Conservation (phyloP, 169 alveolate species). For the Plasmodium relictum region DNA sequence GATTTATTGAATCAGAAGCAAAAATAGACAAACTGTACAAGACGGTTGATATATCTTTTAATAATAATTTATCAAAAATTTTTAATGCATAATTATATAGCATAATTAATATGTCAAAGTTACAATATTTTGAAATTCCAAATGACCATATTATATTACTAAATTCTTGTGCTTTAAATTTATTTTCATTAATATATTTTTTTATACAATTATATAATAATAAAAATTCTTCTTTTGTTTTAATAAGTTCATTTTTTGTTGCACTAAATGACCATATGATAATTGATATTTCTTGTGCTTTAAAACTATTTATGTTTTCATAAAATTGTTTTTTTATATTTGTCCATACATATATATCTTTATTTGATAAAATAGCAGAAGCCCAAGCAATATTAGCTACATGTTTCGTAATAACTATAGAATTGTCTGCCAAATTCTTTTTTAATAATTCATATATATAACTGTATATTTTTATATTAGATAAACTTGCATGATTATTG, state of each 20-base stretch:
- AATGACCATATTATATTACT: slow-evolving; percentile 68
- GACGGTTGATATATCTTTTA: slow-evolving; percentile 52
- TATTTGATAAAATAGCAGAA: slow-evolving; percentile 38
- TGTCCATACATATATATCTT: slow-evolving; percentile 33
- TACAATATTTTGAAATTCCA: slow-evolving; percentile 38
- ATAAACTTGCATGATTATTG: slow-evolving; percentile 16
- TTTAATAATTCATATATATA: slow-evolving; percentile 26
- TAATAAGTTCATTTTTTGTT: slow-evolving; percentile 25
- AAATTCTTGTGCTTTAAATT: slow-evolving; percentile 70
- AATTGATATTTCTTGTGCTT: slow-evolving; percentile 65
- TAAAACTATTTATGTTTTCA: slow-evolving; percentile 34
- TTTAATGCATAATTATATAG: slow-evolving; percentile 56
- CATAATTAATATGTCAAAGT: slow-evolving; percentile 31
- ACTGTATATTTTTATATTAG: slow-evolving; percentile 16
- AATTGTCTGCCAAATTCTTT: slow-evolving; percentile 2
- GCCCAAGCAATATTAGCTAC: slow-evolving; percentile 76
- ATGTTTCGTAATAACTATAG: slow-evolving; percentile 29
- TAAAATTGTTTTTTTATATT: slow-evolving; percentile 54
- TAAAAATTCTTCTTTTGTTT: slow-evolving; percentile 38
- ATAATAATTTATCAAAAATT: slow-evolving; percentile 26
- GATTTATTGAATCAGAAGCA: slow-evolving; percentile 44
- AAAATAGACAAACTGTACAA: slow-evolving; percentile 57
- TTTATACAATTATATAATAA: slow-evolving; percentile 18
- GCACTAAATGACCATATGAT: slow-evolving; percentile 72
- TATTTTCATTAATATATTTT: slow-evolving; percentile 24